Conservation (phyloP, 2,329 filamentous ascomycete genomes). For the Elsinoe arachidis region DNA sequence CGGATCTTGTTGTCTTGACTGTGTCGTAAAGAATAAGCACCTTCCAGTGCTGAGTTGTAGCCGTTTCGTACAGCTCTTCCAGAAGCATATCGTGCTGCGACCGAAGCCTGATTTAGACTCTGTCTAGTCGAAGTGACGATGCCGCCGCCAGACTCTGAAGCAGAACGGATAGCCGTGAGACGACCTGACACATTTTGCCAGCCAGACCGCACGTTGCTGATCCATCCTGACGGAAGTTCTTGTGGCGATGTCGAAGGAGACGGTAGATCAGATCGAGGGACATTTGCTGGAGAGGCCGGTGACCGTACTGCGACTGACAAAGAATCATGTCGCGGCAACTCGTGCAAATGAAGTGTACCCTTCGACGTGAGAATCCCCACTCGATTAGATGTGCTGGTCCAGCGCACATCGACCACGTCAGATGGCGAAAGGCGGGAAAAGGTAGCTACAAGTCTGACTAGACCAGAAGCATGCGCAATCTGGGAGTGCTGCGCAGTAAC, state of each 20-base stretch:
- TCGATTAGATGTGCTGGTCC: conserved; percentile 75
- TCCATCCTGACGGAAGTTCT: conserved; percentile 14
- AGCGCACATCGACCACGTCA: conserved; percentile 80
- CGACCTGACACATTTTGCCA: conserved; percentile 14
- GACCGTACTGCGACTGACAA: conserved; percentile 9
- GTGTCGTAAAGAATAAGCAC: conserved; percentile 62
- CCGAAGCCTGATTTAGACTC: conserved; percentile 32
- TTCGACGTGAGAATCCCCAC: conserved; percentile 86
- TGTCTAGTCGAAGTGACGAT: conserved; percentile 9
- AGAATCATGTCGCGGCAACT: conserved; percentile 51
- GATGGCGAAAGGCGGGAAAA: conserved; percentile 89
- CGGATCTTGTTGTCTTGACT: conserved; percentile 67
- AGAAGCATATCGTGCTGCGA: conserved; percentile 49
- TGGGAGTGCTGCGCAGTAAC: conserved; percentile 13
- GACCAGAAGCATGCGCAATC: neutral
- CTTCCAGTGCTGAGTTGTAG: conserved; percentile 60
- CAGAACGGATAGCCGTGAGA: conserved; percentile 8
- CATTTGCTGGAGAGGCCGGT: neutral
- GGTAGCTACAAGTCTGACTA: conserved; percentile 73
- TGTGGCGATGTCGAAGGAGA: conserved; percentile 17
- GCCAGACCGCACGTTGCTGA: conserved; percentile 16
- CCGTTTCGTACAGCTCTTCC: conserved; percentile 64
- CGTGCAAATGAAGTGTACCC: conserved; percentile 88
- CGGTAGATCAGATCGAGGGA: conserved; percentile 9
- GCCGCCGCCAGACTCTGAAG: conserved; percentile 11